phyloP scores from a whole-genome alignment of 225 moss, liverwort and hornwort species.

The Asterella californica region DNA sequence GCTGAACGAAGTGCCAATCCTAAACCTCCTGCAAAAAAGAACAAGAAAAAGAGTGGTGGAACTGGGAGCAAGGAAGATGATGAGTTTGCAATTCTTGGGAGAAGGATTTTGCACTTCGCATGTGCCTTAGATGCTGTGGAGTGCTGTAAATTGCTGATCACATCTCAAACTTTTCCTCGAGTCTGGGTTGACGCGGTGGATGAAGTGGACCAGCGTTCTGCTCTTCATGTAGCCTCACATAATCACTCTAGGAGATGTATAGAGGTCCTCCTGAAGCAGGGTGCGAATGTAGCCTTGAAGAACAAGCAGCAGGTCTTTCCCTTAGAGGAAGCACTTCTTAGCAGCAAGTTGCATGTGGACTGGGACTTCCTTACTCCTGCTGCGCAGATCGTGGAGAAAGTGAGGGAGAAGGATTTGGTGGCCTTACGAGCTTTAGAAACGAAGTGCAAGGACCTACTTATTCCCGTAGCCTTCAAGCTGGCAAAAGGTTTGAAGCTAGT shows the following conservation, averaged over 20 bases:
- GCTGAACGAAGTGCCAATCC: conserved; percentile 45
- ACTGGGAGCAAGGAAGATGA: conserved; percentile 45
- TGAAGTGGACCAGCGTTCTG: conserved; percentile 41
- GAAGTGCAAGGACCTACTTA: conserved; percentile 79
- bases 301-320: conserved; percentile 44
- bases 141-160: conserved; percentile 46
- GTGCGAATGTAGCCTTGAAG: conserved; percentile 46
- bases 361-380: conserved; percentile 86
- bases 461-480: conserved; percentile 78
- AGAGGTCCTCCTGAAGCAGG: conserved; percentile 48
- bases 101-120: conserved; percentile 41
- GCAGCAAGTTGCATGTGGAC: conserved; percentile 49
- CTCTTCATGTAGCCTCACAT: conserved; percentile 40
- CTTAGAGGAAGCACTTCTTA: conserved; percentile 80
- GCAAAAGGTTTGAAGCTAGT: conserved; percentile 67
- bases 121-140: conserved; percentile 44
- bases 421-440: conserved; percentile 65
- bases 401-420: conserved; percentile 71
- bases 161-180: conserved; percentile 45
- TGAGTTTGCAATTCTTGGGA: conserved; percentile 45
- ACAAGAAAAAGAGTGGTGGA: conserved; percentile 38
- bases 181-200: conserved; percentile 41
- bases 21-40: conserved; percentile 43
- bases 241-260: conserved; percentile 46
- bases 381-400: conserved; percentile 76